Base-by-base conservation (phyloP, 2,329 filamentous ascomycete species). In the Xylaria digitata region DNA sequence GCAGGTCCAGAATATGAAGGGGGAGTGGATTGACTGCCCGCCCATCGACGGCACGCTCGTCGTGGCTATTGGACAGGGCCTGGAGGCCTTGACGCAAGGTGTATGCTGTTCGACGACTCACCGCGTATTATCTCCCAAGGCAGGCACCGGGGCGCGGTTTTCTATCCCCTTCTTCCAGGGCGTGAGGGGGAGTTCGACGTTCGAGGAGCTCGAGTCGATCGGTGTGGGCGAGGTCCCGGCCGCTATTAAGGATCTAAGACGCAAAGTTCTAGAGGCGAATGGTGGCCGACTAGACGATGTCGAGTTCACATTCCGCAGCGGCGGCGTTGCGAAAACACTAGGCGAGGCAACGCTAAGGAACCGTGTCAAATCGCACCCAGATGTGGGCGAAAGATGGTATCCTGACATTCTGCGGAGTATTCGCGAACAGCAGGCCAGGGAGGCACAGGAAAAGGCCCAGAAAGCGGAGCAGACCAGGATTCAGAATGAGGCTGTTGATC, bases 121-220 rank as follows among this genome's bases (percentile, higher is more conserved):
- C 79, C 86, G 93, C 9, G 93, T 96, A 42, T 83, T 96, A n/a
- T 91, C 88, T 34, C 93, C 93, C 0, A 75, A 82, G 1, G 87
- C 87, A 7, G 92, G 92, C 13, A 82, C 86, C 9, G 93, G 92
- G 3, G 84, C 93, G 37, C 84, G 93, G 61, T 95, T 89, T 81
- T 92, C 89, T 7, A 90, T 96, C 54, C 93, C 93, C 0, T 96
- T 97, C 80, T 96, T 96, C 82, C 93, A 96, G 78, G 93, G 93
- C 23, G 92, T 96, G 66, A 89, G 89, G 74, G 89, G 92, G 64
- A 92, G 94, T 77, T 89, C 92, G 0, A 87, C 87, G 19, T 96
- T 96, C 76, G 92, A 93, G 75, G 90, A 91, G 72, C 88, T 96
- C 79, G 90, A 87, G 76, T 78, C 74, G 23, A 82, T 86, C 17